A percentile compares a stretch with the other conserved stretches of the same genome.
Conservation (phyloP, 192 early-diverging fungal species). For the Linnemannia elongata region DNA sequence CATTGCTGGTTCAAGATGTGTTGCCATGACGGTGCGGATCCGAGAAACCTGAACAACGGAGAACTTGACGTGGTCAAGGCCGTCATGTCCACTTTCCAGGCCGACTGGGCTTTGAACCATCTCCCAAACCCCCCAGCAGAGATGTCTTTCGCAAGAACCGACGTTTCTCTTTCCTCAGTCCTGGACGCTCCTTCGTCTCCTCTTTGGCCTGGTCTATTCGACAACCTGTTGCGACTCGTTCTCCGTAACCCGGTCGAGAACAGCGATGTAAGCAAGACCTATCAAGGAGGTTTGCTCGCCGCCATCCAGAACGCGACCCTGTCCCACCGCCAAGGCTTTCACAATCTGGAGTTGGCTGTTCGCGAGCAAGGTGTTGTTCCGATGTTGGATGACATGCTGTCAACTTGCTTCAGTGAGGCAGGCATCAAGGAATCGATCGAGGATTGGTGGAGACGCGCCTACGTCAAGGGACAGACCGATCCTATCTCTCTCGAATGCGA, state of each 20-base stretch:
- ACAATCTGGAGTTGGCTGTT: slow-evolving; percentile 13
- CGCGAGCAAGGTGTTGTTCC: neutral
- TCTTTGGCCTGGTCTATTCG: neutral
- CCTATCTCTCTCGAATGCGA: slow-evolving; percentile 40
- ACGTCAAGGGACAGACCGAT: neutral
- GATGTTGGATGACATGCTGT: slow-evolving; percentile 10
- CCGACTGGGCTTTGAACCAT: neutral
- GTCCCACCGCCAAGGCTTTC: slow-evolving; percentile 1
- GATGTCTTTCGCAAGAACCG: neutral
- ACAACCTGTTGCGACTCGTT: slow-evolving; percentile 9
- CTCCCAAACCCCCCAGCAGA: neutral
- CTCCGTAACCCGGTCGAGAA: slow-evolving; percentile 26
- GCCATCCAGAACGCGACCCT: slow-evolving; percentile 12
- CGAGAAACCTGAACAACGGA: neutral
- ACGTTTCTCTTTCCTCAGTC: neutral
- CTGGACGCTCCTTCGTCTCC: neutral
- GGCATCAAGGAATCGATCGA: slow-evolving; percentile 6
- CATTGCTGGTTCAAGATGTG: slow-evolving; percentile 27
- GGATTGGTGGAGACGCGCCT: slow-evolving; percentile 17
- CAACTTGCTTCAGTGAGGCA: slow-evolving; percentile 17
- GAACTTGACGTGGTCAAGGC: slow-evolving; percentile 12
- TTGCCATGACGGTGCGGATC: neutral
- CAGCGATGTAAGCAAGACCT: slow-evolving; percentile 22
- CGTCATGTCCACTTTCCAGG: slow-evolving; percentile 10
- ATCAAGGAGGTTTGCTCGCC: slow-evolving; percentile 2